Percentiles rank a stretch among this genome's conserved stretches.
These are phyloP conservation scores for Eimeria praecox DNA, from an alignment of 169 alveolate genomes.

Conservation along the genomic window DNA sequence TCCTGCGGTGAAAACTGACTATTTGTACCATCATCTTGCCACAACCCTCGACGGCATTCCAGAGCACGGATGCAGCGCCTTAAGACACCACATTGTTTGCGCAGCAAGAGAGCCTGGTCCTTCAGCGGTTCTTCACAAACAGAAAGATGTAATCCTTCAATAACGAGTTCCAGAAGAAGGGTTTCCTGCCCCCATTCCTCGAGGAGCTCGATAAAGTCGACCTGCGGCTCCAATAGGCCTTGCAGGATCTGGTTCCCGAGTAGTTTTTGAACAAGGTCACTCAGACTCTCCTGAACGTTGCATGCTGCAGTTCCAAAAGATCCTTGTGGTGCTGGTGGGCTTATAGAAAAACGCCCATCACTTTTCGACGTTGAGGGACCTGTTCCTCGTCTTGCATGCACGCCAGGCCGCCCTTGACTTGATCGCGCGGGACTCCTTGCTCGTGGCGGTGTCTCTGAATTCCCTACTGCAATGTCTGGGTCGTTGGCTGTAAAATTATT, in stretches of 20 bases:
- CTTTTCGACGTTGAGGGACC: background rate
- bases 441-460: background rate
- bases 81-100: conserved; percentile 15
- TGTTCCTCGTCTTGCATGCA: background rate
- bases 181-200: conserved; percentile 69
- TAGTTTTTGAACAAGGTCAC: background rate
- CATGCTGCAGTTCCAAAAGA: background rate
- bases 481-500: conserved; percentile 42
- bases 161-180: conserved; percentile 27
- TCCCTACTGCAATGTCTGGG: background rate
- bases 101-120: background rate
- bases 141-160: conserved; percentile 48
- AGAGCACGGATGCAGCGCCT: conserved; percentile 29
- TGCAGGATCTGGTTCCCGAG: conserved; percentile 30
- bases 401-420: background rate
- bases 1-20: background rate
- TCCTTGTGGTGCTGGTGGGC: background rate
- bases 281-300: background rate
- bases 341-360: background rate
- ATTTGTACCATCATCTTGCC: background rate
- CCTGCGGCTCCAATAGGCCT: conserved; percentile 66
- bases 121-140: conserved; percentile 30
- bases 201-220: conserved; percentile 64
- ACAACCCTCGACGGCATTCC: background rate
- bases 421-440: background rate